Evolutionary conservation across 495 filamentous ascomycete genomes (phyloP).

Genomic region (Chlorociboria aeruginascens): DNA sequence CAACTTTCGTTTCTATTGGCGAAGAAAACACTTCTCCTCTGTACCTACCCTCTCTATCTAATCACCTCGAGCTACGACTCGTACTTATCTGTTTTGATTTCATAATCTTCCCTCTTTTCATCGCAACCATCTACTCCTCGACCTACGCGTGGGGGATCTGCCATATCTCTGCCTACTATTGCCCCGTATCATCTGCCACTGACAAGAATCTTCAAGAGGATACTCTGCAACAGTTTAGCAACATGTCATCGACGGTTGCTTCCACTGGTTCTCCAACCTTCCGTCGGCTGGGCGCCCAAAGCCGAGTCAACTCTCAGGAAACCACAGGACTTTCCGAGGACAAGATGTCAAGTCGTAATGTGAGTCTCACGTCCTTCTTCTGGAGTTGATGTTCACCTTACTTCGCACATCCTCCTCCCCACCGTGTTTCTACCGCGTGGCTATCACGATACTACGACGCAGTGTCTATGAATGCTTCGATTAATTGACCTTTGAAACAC

Average conservation of each 20-base stretch:
- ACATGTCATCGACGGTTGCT: slow-evolving; percentile 31
- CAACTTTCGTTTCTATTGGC: no score
- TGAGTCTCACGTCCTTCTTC: slow-evolving; percentile 18
- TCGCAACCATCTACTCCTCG: slow-evolving; percentile 6
- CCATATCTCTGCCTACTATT: not conserved
- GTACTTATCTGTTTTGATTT: slow-evolving; percentile 5
- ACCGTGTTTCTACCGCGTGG: not conserved
- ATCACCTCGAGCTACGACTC: slow-evolving; percentile 14
- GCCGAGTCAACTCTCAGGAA: slow-evolving; percentile 28
- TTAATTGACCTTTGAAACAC: not conserved
- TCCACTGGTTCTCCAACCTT: slow-evolving; percentile 37
- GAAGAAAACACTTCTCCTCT: not conserved
- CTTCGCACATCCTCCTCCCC: not conserved
- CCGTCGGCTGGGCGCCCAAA: slow-evolving; percentile 22
- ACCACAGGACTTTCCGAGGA: slow-evolving; percentile 28
- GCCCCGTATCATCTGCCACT: slow-evolving; percentile 6
- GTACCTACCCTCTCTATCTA: slow-evolving; percentile 15
- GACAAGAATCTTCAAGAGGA: slow-evolving; percentile 9
- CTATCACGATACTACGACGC: not conserved
- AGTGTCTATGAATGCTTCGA: not conserved
- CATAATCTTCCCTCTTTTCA: slow-evolving; percentile 9
- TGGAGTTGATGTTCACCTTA: not conserved
- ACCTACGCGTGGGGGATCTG: slow-evolving; percentile 3
- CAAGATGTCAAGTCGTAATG: slow-evolving; percentile 18
- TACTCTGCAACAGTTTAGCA: slow-evolving; percentile 5